Conservation (phyloP, 2,329 filamentous ascomycete species). For the Clarireedia sp. region DNA sequence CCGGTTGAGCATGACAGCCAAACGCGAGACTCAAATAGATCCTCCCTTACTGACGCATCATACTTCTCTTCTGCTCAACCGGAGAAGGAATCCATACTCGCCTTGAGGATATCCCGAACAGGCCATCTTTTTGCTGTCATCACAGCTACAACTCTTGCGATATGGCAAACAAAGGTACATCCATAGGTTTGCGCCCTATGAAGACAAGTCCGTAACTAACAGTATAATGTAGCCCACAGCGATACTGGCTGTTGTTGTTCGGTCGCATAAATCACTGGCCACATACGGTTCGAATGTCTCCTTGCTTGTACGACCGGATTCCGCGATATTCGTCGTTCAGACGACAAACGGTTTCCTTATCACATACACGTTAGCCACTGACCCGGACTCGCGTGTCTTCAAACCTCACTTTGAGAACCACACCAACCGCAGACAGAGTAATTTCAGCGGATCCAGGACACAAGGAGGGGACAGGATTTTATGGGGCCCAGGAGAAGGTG, state of each 20-base stretch:
- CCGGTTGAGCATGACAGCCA: constrained; percentile 49
- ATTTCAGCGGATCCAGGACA: constrained; percentile 44
- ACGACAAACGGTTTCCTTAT: constrained; percentile 82
- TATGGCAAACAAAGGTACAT: constrained; percentile 90
- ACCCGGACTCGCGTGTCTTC: constrained; percentile 76
- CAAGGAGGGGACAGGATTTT: constrained; percentile 51
- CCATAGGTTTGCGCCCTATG: background rate
- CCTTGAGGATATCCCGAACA: constrained; percentile 67
- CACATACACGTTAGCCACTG: constrained; percentile 85
- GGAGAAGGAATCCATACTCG: constrained; percentile 58
- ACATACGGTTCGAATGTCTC: constrained; percentile 81
- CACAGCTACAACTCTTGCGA: constrained; percentile 74
- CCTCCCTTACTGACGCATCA: constrained; percentile 13
- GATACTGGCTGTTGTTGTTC: constrained; percentile 74
- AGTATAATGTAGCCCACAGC: constrained; percentile 63
- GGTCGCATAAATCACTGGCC: constrained; percentile 70
- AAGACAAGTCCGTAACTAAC: background rate
- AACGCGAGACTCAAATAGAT: constrained; percentile 11
- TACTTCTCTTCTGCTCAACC: constrained; percentile 11
- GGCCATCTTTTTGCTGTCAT: constrained; percentile 84
- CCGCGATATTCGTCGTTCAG: constrained; percentile 83
- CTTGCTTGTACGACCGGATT: constrained; percentile 82
- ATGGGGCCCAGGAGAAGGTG: constrained; percentile 73
- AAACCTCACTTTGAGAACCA: constrained; percentile 69
- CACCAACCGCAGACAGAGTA: constrained; percentile 54